Evolutionary conservation across 345 rosid genomes (phyloP).

Genomic region (Corchorus capsularis): DNA sequence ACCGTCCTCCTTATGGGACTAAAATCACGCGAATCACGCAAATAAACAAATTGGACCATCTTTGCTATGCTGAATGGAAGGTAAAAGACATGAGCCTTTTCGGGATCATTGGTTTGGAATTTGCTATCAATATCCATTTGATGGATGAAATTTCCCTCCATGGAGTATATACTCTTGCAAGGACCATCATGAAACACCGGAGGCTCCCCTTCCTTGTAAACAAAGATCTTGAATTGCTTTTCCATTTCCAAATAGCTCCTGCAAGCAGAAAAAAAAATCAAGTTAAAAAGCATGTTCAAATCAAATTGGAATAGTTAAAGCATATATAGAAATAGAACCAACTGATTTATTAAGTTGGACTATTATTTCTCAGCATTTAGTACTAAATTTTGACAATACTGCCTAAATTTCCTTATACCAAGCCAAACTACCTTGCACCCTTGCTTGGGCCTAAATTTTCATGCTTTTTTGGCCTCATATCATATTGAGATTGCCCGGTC

Average conservation of each 20-base stretch:
- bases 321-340: too few species aligned
- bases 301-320: background rate
- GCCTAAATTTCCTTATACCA: background rate
- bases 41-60: constrained; percentile 78
- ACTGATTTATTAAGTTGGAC: too few species aligned
- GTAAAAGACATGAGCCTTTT: constrained; percentile 68
- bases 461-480: too few species aligned
- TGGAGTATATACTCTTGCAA: constrained; percentile 87
- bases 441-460: too few species aligned
- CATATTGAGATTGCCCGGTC: too few species aligned
- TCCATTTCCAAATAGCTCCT: constrained; percentile 98
- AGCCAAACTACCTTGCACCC: too few species aligned
- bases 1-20: constrained; percentile 69
- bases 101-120: constrained; percentile 64
- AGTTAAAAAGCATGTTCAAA: background rate
- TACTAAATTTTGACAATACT: background rate
- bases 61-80: constrained; percentile 79
- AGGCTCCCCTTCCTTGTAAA: constrained; percentile 85
- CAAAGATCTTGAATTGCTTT: constrained; percentile 65
- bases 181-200: constrained; percentile 92
- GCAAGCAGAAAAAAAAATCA: background rate
- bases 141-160: constrained; percentile 83
- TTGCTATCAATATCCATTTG: constrained; percentile 39
- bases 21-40: constrained; percentile 62
- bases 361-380: background rate